Base-by-base conservation (phyloP, 176 grass and related monocot genomes). In the Ensete ventricosum region DNA sequence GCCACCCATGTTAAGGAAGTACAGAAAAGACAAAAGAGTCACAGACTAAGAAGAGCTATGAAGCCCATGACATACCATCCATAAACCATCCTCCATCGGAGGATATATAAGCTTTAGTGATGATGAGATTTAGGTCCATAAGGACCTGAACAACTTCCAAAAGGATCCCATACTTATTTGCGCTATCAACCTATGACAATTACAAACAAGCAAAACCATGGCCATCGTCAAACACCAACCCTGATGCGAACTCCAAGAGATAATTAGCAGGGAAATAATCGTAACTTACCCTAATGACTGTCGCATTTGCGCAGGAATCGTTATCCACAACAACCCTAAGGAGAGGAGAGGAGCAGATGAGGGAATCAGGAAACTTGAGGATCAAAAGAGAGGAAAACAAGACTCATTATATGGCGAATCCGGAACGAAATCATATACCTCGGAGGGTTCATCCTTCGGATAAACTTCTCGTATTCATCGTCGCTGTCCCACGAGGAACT, bases 381-480 rank as follows among this genome's bases (percentile, higher is more conserved):
- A 73, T 59, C 23, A 71, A 60, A 48, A 60, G 14, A 48, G 55
- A 23, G 67, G 63, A 67, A 78, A 53, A 8, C 26, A 48, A 78
- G 34, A 19, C 50, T 64, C 64, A 59, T 19, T 54, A 34, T 57
- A 5, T 9, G 13, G n/a, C 49, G 2, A 9, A 70, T 50, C 25
- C 20, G n/a, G 52, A 72, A 20, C 11, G 75, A 72, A 11, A 22
- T 34, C 43, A 51, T 48, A 62, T 70, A 96, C 93, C 93, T 89
- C 22, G 93, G 93, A 88, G 93, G 93, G 74, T 96, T 96, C 93
- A 96, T 96, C 74, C 83, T 96, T 52, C 85, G 85, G 66, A 96
- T 96, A 72, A 96, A 92, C 79, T 96, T 96, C 79, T 96, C 79
- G 69, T 92, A 92, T 81, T 96, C 93, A 55, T 90, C 89, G 62